Evolutionary conservation across 2,329 filamentous ascomycete species (phyloP), one percentile per base, ranked within the genome.

Genomic region (Neocucurbitaria cava): DNA sequence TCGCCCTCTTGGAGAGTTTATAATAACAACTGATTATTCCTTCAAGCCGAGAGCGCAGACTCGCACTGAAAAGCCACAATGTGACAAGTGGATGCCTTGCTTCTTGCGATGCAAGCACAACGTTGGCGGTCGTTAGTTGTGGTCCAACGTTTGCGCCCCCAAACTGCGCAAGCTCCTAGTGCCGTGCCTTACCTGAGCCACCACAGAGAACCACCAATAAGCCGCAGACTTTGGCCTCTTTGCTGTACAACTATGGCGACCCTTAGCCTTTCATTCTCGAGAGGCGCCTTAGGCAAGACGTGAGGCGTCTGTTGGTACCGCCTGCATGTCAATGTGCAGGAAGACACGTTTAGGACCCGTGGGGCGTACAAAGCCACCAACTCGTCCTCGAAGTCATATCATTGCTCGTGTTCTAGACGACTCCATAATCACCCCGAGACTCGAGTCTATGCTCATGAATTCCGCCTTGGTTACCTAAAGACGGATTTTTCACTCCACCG

Each of bases 161-260:
- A 24, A n/a, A 50, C 44, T 39, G 46, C 38, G 28, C 43, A 51
- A 48, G 48, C 46, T 36, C 21, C 49, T 39, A 30, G 48, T 52
- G 30, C 33, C 33, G 54, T 28, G 18, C 41, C 52, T 33, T 47
- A 58, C 47, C 42, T 46, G 50, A 35, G 45, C 47, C 36, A 38
- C 41, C 18, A 26, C 38, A 30, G 38, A 43, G 18, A 23, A 23
- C 2, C 44, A 46, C 30, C 40, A 46, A 49, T 35, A 46, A 18
- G 5, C 31, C 41, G n/a, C 36, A 55, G 39, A 30, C 18, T 36
- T 51, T 45, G 42, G 43, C 33, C 41, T 33, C 49, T 47, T 46
- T 49, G 17, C 31, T 56, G 59, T 55, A 50, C 52, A 54, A 67
- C 59, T 58, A 59, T 64, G 61, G 59, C 62, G 54, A 49, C 44